Percentiles rank a stretch among this genome's conserved stretches.
phyloP scores from a whole-genome alignment of 202 grass and related monocot genomes.

The Panicum hallii region DNA sequence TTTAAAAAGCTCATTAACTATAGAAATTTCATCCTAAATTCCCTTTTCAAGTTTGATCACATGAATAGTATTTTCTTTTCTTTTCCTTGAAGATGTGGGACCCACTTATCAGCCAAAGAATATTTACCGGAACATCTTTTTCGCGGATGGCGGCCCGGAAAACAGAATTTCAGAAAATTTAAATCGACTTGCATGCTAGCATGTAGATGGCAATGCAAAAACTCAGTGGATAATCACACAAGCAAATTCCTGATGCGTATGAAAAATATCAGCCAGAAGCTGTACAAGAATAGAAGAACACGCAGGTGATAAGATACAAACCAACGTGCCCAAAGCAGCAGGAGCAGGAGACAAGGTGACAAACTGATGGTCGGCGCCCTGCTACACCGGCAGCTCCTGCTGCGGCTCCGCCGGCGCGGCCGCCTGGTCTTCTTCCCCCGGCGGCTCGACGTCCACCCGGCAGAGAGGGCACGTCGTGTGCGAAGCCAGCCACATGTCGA shows the following conservation, averaged over 20 bases:
- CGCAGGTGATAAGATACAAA: not conserved
- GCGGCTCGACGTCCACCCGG: slow-evolving; percentile 42
- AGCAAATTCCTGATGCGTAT: not conserved
- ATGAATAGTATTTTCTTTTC: too few relatives aligned
- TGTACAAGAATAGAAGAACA: not conserved
- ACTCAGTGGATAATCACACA: not conserved
- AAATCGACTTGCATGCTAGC: not conserved
- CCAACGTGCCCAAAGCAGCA: not conserved
- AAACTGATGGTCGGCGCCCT: not conserved
- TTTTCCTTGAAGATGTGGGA: too few relatives aligned
- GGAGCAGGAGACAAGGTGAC: too few relatives aligned
- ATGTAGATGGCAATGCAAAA: not conserved
- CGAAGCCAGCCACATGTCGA: slow-evolving; percentile 55
- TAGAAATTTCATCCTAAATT: too few relatives aligned
- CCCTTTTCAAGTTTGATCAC: too few relatives aligned
- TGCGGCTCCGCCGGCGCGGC: not conserved
- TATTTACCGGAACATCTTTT: too few relatives aligned
- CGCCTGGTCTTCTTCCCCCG: not conserved
- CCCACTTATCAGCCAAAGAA: too few relatives aligned
- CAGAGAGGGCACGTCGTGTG: slow-evolving; percentile 53
- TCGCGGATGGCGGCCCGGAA: too few relatives aligned
- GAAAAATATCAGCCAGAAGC: not conserved
- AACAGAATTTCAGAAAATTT: too few relatives aligned
- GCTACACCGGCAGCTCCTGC: slow-evolving; percentile 26
- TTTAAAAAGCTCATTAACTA: too few relatives aligned